Percentiles rank a stretch among this genome's conserved stretches.
These are phyloP conservation scores for Chlorella sp. DNA, from an alignment of 139 green algal species.

Conservation along the genomic window DNA sequence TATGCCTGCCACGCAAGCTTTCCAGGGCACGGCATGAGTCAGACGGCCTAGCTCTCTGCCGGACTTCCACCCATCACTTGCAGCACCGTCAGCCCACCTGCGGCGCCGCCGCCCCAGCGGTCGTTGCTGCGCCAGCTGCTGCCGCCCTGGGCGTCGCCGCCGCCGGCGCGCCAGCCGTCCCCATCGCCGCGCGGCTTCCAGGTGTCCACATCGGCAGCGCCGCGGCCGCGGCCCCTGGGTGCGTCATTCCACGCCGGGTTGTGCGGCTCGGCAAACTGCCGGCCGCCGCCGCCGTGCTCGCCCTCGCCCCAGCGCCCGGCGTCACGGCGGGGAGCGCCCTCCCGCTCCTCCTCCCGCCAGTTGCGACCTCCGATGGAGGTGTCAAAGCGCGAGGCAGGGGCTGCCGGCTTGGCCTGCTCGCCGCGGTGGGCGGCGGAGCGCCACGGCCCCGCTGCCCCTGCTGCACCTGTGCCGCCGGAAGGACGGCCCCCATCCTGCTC, in stretches of 20 bases:
- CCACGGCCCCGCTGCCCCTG: not conserved
- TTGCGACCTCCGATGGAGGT: constrained; percentile 7
- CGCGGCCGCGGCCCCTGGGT: not conserved
- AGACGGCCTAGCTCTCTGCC: no score
- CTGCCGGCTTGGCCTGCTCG: not conserved
- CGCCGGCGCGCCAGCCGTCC: constrained; percentile 14
- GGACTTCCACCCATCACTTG: no score
- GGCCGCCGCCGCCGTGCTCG: not conserved
- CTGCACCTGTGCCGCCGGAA: not conserved
- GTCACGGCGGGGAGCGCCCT: constrained; percentile 13
- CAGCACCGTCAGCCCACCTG: not conserved
- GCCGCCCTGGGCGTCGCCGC: not conserved
- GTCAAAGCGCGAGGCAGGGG: constrained; percentile 30
- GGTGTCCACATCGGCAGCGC: constrained; percentile 14
- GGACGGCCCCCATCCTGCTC: constrained; percentile 32
- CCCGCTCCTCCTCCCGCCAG: constrained; percentile 39
- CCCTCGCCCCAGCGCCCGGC: not conserved
- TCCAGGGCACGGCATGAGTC: no score
- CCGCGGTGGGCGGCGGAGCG: not conserved
- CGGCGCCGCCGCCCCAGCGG: constrained; percentile 29
- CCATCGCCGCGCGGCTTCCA: constrained; percentile 23
- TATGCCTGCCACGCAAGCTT: not conserved
- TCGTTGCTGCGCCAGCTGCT: constrained; percentile 42
- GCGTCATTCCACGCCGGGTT: constrained; percentile 32
- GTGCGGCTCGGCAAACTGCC: constrained; percentile 7